Evolutionary conservation across 495 filamentous ascomycete species (phyloP), one percentile per base, ranked within the genome.

Genomic region (Thermothielavioides terrestris): DNA sequence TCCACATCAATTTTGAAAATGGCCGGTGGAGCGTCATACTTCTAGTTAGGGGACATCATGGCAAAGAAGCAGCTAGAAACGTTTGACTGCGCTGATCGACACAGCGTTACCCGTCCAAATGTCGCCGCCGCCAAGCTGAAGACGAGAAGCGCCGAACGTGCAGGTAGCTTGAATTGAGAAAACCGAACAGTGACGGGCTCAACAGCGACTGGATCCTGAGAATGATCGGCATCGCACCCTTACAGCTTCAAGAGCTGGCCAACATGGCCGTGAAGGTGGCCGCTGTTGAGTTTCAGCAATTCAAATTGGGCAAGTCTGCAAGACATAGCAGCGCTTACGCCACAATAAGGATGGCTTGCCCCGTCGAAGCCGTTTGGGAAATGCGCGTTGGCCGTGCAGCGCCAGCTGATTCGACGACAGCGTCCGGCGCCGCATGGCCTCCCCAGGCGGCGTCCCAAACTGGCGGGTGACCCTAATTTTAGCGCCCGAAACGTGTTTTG

Each of bases 391-490:
- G 50, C n/a, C 8, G 22, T 32, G 31, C 22, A 8, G 27, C 31
- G 42, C 11, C 41, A 44, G 23, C 42, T 40, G 32, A 52, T 49
- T 49, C 46, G 46, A 40, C 14, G 39, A 17, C 14, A 35, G 11
- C 8, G 11, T 26, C 27, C n/a, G 12, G 42, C 42, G 50, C 50
- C 50, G 36, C 50, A 52, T 45, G 40, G 50, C 35, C 50, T 36
- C 2, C 20, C 7, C 17, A 17, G 22, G 30, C 10, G 40, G 34
- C 41, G 42, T 46, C 35, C 50, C 50, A 28, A 46, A 46, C 42
- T 6, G 36, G 42, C 50, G 50, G 50, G 35, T 52, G 50, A 46
- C 49, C 41, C 50, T 41, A 52, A 52, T 40, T 46, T 52, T 52
- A 52, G 42, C 42, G 34, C 42, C 48, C 50, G 50, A 52, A 52